Evolutionary conservation across 139 green algal genomes (phyloP).

Genomic region (Chara braunii): DNA sequence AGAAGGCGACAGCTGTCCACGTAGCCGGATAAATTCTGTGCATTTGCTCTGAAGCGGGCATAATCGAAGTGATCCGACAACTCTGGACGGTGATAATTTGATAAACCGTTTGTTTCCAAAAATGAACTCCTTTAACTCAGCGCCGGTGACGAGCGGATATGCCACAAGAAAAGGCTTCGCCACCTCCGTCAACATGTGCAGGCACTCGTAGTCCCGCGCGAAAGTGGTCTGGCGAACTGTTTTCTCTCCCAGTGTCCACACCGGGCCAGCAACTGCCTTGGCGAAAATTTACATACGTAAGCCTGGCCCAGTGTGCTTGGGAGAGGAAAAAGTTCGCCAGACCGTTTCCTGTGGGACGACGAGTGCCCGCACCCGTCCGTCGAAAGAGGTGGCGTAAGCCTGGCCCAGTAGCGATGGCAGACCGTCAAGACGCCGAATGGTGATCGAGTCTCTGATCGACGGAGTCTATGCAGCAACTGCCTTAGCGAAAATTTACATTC

Average conservation of each 20-base stretch:
- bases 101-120: slow-evolving; percentile 21
- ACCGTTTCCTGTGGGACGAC: no score
- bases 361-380: no score
- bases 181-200: background rate
- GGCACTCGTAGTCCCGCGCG: slow-evolving; percentile 58
- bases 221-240: slow-evolving; percentile 36
- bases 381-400: no score
- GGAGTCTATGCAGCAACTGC: no score
- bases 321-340: no score
- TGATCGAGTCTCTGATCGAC: no score
- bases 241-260: slow-evolving; percentile 42
- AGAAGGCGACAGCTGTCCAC: no score
- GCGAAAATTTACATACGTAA: no score
- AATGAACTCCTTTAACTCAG: slow-evolving; percentile 48
- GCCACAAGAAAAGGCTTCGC: slow-evolving; percentile 31
- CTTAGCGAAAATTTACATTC: no score
- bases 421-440: slow-evolving; percentile 7
- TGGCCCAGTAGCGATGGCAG: no score
- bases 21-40: slow-evolving; percentile 43
- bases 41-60: slow-evolving; percentile 18
- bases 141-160: slow-evolving; percentile 44
- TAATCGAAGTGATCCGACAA: slow-evolving; percentile 44
- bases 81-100: slow-evolving; percentile 40
- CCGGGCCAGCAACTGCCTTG: slow-evolving; percentile 7
- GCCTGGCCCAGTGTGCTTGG: no score